Conservation (phyloP, 768 basidiomycete genomes). For the Leccinum incarnatum region DNA sequence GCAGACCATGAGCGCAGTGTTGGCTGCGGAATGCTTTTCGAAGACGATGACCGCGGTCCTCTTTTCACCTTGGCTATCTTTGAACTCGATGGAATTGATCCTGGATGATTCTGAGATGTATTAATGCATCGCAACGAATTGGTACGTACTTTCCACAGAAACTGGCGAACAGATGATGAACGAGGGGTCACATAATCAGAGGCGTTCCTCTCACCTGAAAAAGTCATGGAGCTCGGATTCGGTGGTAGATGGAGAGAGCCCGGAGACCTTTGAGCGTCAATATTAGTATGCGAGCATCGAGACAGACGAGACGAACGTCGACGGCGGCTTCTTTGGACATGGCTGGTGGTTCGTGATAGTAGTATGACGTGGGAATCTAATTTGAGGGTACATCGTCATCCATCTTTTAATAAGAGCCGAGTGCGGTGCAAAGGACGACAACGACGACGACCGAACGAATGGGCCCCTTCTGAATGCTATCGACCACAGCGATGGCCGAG, state of each 20-base stretch:
- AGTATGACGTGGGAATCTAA: constrained; percentile 8
- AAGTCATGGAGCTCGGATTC: constrained; percentile 72
- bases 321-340: constrained; percentile 26
- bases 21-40: constrained; percentile 78
- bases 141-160: constrained; percentile 80
- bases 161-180: constrained; percentile 34
- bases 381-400: constrained; percentile 3
- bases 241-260: constrained; percentile 63
- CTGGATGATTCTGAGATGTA: constrained; percentile 33
- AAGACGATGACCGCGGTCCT: constrained; percentile 71
- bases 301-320: constrained; percentile 34
- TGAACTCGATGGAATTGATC: constrained; percentile 63
- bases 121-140: not conserved
- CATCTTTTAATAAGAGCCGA: not conserved
- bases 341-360: not conserved
- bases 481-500: constrained; percentile 19
- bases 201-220: constrained; percentile 61
- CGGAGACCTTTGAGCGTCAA: constrained; percentile 54
- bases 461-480: constrained; percentile 1
- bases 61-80: constrained; percentile 36
- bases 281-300: not conserved
- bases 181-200: not conserved
- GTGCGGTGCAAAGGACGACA: constrained; percentile 15
- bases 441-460: constrained; percentile 1
- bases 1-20: constrained; percentile 79